Evolutionary conservation across 2,329 filamentous ascomycete species (phyloP).

Genomic region (Fulvia fulva): DNA sequence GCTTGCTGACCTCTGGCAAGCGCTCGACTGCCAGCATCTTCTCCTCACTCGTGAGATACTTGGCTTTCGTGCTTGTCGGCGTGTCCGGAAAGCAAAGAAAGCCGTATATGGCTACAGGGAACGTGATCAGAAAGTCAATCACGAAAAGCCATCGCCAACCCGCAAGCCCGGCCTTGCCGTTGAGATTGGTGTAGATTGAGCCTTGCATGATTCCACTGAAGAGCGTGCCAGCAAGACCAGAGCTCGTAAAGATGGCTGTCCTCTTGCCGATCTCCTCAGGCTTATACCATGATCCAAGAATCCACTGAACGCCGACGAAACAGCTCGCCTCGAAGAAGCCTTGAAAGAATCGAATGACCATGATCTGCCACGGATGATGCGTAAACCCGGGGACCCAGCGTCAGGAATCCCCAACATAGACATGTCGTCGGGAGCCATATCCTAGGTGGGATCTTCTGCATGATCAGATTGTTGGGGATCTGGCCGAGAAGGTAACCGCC

Average conservation of each 20-base stretch:
- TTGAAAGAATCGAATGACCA: constrained; percentile 55
- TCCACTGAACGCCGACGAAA: constrained; percentile 29
- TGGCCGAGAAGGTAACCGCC: constrained; percentile 52
- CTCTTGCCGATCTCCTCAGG: constrained; percentile 51
- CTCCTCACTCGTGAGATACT: constrained; percentile 37
- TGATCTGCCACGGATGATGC: constrained; percentile 52
- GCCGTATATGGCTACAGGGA: constrained; percentile 53
- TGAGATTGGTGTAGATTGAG: constrained; percentile 43
- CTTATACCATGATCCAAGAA: constrained; percentile 26
- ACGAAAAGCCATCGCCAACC: constrained; percentile 60
- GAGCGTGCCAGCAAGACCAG: constrained; percentile 58
- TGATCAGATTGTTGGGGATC: constrained; percentile 57
- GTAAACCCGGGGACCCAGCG: constrained; percentile 49
- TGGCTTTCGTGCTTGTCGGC: constrained; percentile 48
- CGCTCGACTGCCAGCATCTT: constrained; percentile 22
- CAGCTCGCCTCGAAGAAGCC: constrained; percentile 28
- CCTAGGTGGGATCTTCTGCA: constrained; percentile 61
- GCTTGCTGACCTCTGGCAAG: constrained; percentile 22
- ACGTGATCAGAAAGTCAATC: constrained; percentile 54
- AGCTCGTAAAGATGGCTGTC: constrained; percentile 58
- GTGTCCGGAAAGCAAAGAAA: constrained; percentile 53
- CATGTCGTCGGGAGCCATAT: constrained; percentile 42
- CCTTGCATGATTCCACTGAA: constrained; percentile 61
- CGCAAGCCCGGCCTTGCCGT: constrained; percentile 48
- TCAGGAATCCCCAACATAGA: constrained; percentile 62